Evolutionary conservation across 1,284 basidiomycete genomes (phyloP).

Genomic region (Trichosporon coremiiforme): DNA sequence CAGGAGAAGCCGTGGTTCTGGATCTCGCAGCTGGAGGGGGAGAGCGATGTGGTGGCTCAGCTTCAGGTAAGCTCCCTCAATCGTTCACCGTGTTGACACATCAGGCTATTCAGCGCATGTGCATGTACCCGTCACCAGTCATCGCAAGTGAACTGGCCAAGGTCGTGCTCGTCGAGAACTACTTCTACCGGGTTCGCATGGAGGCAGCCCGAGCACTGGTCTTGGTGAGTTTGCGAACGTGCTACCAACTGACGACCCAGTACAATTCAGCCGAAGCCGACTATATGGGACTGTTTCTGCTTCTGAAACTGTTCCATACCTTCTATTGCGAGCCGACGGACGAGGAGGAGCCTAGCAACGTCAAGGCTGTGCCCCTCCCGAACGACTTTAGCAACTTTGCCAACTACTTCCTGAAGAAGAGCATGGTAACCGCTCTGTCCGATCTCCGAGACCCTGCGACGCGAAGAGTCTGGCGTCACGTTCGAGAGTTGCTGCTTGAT

Average conservation of each 20-base stretch:
- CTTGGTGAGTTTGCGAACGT: conserved; percentile 63
- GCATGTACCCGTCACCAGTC: conserved; percentile 79
- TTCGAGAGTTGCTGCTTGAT: conserved; percentile 88
- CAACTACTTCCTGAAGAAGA: conserved; percentile 90
- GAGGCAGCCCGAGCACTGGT: conserved; percentile 89
- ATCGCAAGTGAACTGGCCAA: conserved; percentile 89
- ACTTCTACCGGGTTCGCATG: conserved; percentile 95
- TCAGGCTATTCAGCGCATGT: conserved; percentile 81
- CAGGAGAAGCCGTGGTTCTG: conserved; percentile 99
- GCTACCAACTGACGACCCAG: conserved; percentile 29
- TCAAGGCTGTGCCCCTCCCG: conserved; percentile 83
- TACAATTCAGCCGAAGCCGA: conserved; percentile 47
- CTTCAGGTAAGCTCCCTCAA: conserved; percentile 68
- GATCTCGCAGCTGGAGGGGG: conserved; percentile 94
- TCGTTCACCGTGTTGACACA: conserved; percentile 7
- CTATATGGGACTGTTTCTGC: conserved; percentile 83
- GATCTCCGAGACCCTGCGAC: conserved; percentile 45
- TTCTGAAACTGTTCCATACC: conserved; percentile 89
- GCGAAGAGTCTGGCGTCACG: conserved; percentile 67
- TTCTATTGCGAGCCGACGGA: conserved; percentile 87
- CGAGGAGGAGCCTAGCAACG: conserved; percentile 76
- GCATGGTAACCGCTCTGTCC: conserved; percentile 43
- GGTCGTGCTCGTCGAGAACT: conserved; percentile 91
- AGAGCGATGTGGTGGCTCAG: conserved; percentile 97
- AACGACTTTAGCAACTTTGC: conserved; percentile 91